Evolutionary conservation across 2,329 filamentous ascomycete species (phyloP).

Genomic region (Penicillium occitanis): DNA sequence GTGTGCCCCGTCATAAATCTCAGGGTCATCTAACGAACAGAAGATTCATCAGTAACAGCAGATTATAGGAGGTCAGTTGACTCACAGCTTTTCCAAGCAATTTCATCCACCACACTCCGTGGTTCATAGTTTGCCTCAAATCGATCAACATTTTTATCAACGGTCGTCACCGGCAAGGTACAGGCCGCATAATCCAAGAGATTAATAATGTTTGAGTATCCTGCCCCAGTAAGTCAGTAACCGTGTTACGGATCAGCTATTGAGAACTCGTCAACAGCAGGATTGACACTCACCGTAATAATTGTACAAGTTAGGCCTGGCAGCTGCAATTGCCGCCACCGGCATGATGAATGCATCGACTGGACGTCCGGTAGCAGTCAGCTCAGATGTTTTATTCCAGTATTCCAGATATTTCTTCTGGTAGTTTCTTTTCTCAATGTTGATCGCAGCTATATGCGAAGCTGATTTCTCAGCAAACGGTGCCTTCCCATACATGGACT

Average conservation of each 20-base stretch:
- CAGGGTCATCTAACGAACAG: constrained; percentile 21
- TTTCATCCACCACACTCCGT: background rate
- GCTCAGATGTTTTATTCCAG: constrained; percentile 1
- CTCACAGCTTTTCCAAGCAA: constrained; percentile 7
- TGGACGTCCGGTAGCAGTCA: constrained; percentile 30
- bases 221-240: background rate
- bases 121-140: constrained; percentile 5
- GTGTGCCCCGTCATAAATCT: constrained; percentile 18
- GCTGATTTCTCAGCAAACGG: constrained; percentile 1
- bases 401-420: constrained; percentile 1
- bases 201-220: constrained; percentile 8
- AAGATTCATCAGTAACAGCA: background rate
- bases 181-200: constrained; percentile 5
- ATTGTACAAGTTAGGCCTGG: constrained; percentile 49
- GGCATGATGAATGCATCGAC: constrained; percentile 57
- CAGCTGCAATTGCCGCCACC: constrained; percentile 52
- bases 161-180: constrained; percentile 3
- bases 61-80: background rate
- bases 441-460: constrained; percentile 2
- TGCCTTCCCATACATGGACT: background rate
- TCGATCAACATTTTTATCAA: constrained; percentile 5
- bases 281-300: constrained; percentile 19
- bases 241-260: too few relatives aligned
- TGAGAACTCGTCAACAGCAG: background rate
- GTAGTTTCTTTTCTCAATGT: background rate